Conservation (phyloP, 768 basidiomycete genomes). For the Ramaria sp. region DNA sequence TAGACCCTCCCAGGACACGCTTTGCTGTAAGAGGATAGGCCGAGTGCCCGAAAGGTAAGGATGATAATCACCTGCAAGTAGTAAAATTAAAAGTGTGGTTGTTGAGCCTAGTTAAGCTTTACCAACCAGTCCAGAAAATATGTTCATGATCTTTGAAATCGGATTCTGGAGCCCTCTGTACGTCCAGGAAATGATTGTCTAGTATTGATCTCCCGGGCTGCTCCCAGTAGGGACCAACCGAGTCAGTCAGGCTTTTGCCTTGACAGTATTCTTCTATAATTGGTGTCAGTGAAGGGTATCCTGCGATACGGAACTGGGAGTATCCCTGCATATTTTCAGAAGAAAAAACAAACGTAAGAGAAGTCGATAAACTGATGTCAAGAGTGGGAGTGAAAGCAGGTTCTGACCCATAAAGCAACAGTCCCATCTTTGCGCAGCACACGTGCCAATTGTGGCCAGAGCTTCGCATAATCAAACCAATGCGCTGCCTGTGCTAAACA, state of each 20-base stretch:
- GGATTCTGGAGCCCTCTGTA: conserved; percentile 41
- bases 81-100: not conserved
- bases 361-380: not conserved
- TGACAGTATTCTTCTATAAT: conserved; percentile 54
- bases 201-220: conserved; percentile 72
- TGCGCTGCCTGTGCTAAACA: conserved; percentile 64
- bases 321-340: conserved; percentile 25
- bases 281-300: conserved; percentile 44
- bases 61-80: conserved; percentile 27
- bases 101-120: not conserved
- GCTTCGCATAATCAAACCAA: conserved; percentile 67
- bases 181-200: conserved; percentile 54
- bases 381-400: not conserved
- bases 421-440: conserved; percentile 52
- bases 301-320: conserved; percentile 61
- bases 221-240: conserved; percentile 68
- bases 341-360: not conserved
- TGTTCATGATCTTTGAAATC: conserved; percentile 35
- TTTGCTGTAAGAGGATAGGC: conserved; percentile 46
- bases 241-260: conserved; percentile 39
- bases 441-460: conserved; percentile 59
- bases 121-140: conserved; percentile 47
- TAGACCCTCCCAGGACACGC: conserved; percentile 55
- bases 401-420: conserved; percentile 61
- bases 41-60: conserved; percentile 24